phyloP scores from a whole-genome alignment of 1,284 basidiomycete species.

The Trametes versicolor region DNA sequence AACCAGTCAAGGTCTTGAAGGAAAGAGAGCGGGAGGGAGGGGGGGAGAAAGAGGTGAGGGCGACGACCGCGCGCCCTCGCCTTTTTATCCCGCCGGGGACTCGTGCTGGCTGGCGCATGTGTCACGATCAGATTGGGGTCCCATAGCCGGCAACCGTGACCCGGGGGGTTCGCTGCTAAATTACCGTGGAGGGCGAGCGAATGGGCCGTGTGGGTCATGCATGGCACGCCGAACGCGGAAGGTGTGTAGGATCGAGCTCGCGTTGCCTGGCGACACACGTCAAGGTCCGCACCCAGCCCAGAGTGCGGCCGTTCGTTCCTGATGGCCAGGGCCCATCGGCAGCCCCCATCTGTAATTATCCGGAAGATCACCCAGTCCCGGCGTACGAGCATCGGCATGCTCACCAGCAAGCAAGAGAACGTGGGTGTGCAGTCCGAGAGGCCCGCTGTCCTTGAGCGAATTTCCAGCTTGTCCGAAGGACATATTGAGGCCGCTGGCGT shows the following conservation, averaged over 20 bases:
- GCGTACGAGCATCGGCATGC: slow-evolving; percentile 14
- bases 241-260: slow-evolving; percentile 27
- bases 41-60: slow-evolving; percentile 35
- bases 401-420: background rate
- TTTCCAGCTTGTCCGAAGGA: background rate
- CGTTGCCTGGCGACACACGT: slow-evolving; percentile 29
- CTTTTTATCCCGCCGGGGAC: slow-evolving; percentile 22
- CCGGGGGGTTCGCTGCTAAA: slow-evolving; percentile 12
- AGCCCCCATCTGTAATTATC: slow-evolving; percentile 14
- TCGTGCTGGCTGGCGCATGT: slow-evolving; percentile 10
- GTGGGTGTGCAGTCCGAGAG: background rate
- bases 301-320: slow-evolving; percentile 23
- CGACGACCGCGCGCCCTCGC: background rate
- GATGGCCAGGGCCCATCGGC: slow-evolving; percentile 25
- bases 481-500: background rate
- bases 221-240: slow-evolving; percentile 15
- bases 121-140: slow-evolving; percentile 8
- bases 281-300: slow-evolving; percentile 5
- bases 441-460: background rate
- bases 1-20: slow-evolving; percentile 47
- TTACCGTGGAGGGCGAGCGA: slow-evolving; percentile 14
- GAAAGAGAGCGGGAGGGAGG: slow-evolving; percentile 38
- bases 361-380: slow-evolving; percentile 21
- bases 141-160: slow-evolving; percentile 12
- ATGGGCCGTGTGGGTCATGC: slow-evolving; percentile 9